Percentiles rank a stretch among this genome's conserved stretches.
Conservation (phyloP, 2,329 filamentous ascomycete genomes). For the Pseudogymnoascus sp. region DNA sequence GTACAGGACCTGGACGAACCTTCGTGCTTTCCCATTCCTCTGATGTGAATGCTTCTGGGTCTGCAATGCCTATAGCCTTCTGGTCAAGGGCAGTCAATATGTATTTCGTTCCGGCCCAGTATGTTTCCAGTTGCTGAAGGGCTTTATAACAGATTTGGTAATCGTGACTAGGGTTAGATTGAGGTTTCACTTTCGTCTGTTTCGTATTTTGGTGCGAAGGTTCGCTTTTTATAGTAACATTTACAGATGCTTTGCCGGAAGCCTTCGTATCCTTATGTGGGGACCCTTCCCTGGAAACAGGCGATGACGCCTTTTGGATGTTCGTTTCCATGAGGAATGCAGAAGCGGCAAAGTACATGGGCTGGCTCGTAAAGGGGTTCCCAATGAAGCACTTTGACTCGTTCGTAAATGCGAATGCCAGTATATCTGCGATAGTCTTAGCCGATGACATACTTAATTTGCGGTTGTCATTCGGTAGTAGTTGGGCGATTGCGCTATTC, state of each 20-base stretch:
- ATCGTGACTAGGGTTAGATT: slow-evolving; percentile 13
- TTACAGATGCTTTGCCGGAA: slow-evolving; percentile 12
- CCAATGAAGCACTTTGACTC: slow-evolving; percentile 80
- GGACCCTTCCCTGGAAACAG: slow-evolving; percentile 49
- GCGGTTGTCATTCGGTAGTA: slow-evolving; percentile 67
- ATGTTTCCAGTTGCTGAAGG: slow-evolving; percentile 69
- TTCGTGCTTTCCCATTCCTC: slow-evolving; percentile 75
- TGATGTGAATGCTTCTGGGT: slow-evolving; percentile 58
- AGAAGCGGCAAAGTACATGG: slow-evolving; percentile 85
- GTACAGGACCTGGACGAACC: slow-evolving; percentile 37
- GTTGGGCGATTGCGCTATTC: slow-evolving; percentile 58
- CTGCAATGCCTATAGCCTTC: slow-evolving; percentile 75
- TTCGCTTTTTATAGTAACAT: slow-evolving; percentile 21
- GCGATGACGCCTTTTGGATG: slow-evolving; percentile 58
- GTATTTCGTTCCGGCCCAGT: slow-evolving; percentile 83
- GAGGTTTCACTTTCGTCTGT: slow-evolving; percentile 12
- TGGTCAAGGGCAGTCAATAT: slow-evolving; percentile 82
- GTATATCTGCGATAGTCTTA: slow-evolving; percentile 84
- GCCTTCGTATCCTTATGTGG: slow-evolving; percentile 16
- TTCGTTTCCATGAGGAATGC: slow-evolving; percentile 81
- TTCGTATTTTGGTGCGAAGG: slow-evolving; percentile 22
- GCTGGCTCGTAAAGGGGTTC: slow-evolving; percentile 83
- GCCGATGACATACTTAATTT: slow-evolving; percentile 52
- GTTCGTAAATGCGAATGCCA: slow-evolving; percentile 78
- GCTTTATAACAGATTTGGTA: slow-evolving; percentile 84